These are phyloP conservation scores for Magnaporthiopsis poae DNA, from an alignment of 2,329 filamentous ascomycete genomes.

Conservation along the genomic window DNA sequence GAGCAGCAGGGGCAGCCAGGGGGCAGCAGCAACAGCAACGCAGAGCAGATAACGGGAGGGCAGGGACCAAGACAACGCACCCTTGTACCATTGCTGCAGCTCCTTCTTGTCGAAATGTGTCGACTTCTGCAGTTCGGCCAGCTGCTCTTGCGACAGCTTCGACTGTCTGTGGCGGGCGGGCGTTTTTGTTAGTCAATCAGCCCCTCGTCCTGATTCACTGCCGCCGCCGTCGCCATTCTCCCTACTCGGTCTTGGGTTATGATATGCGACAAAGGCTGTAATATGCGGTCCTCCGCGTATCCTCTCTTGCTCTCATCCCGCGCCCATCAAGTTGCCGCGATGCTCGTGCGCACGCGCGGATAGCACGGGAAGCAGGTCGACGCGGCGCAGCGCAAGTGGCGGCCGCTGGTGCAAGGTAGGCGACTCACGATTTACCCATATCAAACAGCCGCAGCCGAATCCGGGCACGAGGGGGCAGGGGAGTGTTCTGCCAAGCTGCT, in stretches of 20 bases:
- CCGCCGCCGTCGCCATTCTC: not conserved
- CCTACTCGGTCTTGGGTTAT: not conserved
- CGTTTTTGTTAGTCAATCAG: not conserved
- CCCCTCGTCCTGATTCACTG: not conserved
- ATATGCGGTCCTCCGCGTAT: not conserved
- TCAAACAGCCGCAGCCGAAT: slow-evolving; percentile 7
- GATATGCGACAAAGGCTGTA: not conserved
- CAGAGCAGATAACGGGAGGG: slow-evolving; percentile 4
- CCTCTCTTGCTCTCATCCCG: not conserved
- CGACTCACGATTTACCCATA: slow-evolving; percentile 48
- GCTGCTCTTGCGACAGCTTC: slow-evolving; percentile 93
- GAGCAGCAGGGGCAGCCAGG: not conserved
- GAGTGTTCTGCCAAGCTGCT: not conserved
- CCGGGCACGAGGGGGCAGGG: not conserved
- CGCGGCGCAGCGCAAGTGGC: slow-evolving; percentile 5
- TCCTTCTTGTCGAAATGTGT: slow-evolving; percentile 99
- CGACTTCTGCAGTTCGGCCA: slow-evolving; percentile 86
- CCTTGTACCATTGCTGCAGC: slow-evolving; percentile 99
- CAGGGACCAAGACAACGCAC: slow-evolving; percentile 38
- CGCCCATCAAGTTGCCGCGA: not conserved
- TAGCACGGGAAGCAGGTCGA: not conserved
- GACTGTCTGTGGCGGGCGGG: slow-evolving; percentile 60
- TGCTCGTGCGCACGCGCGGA: no score
- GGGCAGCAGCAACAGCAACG: not conserved
- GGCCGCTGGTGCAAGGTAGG: slow-evolving; percentile 4